Conservation (phyloP, 108 stramenopile genomes). For the Cyclotella cryptica region DNA sequence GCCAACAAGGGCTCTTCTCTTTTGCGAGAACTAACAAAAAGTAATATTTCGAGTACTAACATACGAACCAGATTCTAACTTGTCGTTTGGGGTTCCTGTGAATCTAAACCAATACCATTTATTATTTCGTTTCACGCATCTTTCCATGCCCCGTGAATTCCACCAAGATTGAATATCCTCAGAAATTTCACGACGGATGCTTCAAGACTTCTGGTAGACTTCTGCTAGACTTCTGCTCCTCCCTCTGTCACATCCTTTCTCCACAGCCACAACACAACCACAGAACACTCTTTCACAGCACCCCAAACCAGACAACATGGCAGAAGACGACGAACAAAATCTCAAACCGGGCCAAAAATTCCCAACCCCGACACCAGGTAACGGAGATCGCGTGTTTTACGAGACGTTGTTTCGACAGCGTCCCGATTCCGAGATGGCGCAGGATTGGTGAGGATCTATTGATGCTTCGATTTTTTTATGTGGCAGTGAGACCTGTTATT, state of each 20-base stretch:
- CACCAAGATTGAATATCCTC: too few species aligned
- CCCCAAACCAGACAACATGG: background rate
- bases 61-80: too few species aligned
- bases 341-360: constrained; percentile 87
- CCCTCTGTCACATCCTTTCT: background rate
- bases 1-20: too few species aligned
- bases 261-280: background rate
- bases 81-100: too few species aligned
- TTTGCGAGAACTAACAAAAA: too few species aligned
- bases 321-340: constrained; percentile 21
- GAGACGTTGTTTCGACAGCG: constrained; percentile 82
- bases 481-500: background rate
- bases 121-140: too few species aligned
- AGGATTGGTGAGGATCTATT: constrained; percentile 75
- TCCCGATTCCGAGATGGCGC: constrained; percentile 85
- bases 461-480: background rate
- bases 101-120: too few species aligned
- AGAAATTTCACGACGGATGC: too few species aligned
- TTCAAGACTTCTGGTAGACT: too few species aligned
- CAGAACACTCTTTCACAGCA: background rate
- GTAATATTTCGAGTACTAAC: too few species aligned
- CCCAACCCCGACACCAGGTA: constrained; percentile 87
- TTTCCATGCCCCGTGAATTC: too few species aligned
- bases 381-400: constrained; percentile 82
- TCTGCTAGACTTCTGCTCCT: too few species aligned